Conservation (phyloP, 108 stramenopile genomes). For the Parmales sp. region DNA sequence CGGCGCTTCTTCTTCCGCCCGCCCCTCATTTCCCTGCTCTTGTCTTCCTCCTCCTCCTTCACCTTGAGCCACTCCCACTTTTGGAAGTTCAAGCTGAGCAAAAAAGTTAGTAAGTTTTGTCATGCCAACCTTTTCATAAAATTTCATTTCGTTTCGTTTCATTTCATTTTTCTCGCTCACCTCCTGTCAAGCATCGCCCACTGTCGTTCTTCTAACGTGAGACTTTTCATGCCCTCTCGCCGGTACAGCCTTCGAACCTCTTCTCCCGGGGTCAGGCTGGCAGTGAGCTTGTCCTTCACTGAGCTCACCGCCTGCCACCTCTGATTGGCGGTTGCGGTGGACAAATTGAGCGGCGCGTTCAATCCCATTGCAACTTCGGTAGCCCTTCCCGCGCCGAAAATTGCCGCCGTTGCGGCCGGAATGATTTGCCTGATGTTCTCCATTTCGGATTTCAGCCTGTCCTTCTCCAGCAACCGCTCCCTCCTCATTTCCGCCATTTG, state of each 20-base stretch:
- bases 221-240: slow-evolving; percentile 21
- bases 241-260: slow-evolving; percentile 20
- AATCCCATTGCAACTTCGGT: slow-evolving; percentile 9
- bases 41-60: slow-evolving; percentile 11
- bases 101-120: too few species aligned
- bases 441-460: not conserved
- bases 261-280: slow-evolving; percentile 32
- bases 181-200: slow-evolving; percentile 32
- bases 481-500: slow-evolving; percentile 18
- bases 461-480: slow-evolving; percentile 13
- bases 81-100: slow-evolving; percentile 17
- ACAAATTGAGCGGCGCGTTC: slow-evolving; percentile 12
- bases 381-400: slow-evolving; percentile 6
- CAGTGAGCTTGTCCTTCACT: not conserved
- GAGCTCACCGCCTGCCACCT: not conserved
- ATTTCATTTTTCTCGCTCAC: too few species aligned
- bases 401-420: not conserved
- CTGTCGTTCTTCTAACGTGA: slow-evolving; percentile 34
- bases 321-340: not conserved
- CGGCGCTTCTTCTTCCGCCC: slow-evolving; percentile 18
- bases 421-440: slow-evolving; percentile 13
- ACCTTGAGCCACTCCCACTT: slow-evolving; percentile 26
- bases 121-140: too few species aligned
- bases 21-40: not conserved
- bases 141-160: too few species aligned